phyloP scores from a whole-genome alignment of 768 basidiomycete genomes.

The Rhodotorula toruloides region DNA sequence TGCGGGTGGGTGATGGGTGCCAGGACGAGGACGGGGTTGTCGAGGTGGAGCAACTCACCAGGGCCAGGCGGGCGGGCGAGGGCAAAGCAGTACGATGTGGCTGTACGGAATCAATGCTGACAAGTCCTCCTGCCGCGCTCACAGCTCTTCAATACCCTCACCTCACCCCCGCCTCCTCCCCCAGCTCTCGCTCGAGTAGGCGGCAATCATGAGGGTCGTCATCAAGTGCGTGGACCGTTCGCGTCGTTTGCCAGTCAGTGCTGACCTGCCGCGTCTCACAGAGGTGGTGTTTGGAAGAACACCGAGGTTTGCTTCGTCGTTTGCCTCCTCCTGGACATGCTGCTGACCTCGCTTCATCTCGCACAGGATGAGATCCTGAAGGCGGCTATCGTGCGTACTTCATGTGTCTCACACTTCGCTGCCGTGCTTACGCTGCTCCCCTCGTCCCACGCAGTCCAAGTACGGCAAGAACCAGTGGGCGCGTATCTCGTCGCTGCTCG shows the following conservation, averaged over 20 bases:
- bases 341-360: constrained; percentile 53
- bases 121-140: background rate
- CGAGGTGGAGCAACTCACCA: no score
- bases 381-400: constrained; percentile 64
- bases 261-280: background rate
- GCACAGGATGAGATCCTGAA: constrained; percentile 95
- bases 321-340: accelerated
- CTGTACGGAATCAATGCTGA: no score
- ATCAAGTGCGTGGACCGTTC: constrained; percentile 36
- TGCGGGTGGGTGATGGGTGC: no score
- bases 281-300: constrained; percentile 57
- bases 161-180: background rate
- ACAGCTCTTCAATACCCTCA: background rate
- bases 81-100: no score
- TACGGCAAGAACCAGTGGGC: constrained; percentile 99
- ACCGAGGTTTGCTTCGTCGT: constrained; percentile 54
- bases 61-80: no score
- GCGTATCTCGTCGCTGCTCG: constrained; percentile 92
- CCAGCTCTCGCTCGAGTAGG: background rate
- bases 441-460: constrained; percentile 55
- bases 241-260: background rate
- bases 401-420: background rate
- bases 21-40: no score
- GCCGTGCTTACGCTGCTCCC: background rate
- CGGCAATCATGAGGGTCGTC: constrained; percentile 39